These are phyloP conservation scores for Hymenoscyphus scutula DNA, from an alignment of 2,329 filamentous ascomycete species.

Conservation along the genomic window DNA sequence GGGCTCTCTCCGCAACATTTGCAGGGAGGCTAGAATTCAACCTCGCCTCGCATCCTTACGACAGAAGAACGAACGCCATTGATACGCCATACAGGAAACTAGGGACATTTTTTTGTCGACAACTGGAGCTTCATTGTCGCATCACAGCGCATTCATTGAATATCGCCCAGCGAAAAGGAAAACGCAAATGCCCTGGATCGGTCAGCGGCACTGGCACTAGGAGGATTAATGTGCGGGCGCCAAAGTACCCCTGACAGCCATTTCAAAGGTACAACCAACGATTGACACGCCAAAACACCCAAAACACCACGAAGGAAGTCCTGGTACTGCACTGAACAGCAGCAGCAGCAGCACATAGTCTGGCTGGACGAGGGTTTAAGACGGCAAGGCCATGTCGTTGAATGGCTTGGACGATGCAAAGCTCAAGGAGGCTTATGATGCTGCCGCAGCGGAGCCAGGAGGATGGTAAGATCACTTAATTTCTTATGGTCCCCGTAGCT, in stretches of 20 bases:
- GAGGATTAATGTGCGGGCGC: constrained; percentile 32
- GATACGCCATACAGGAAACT: neutral
- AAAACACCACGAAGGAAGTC: too few relatives aligned
- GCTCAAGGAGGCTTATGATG: constrained; percentile 81
- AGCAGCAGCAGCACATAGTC: neutral
- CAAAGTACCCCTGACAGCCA: constrained; percentile 32
- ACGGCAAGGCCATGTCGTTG: constrained; percentile 70
- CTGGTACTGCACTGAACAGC: neutral
- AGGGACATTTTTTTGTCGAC: neutral
- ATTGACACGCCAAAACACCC: constrained; percentile 16
- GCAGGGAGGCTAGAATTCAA: neutral
- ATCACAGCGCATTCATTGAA: neutral
- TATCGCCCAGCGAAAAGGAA: constrained; percentile 2
- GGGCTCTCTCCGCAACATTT: too few relatives aligned
- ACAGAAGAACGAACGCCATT: neutral
- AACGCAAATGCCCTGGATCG: constrained; percentile 21
- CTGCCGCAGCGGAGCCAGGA: constrained; percentile 76
- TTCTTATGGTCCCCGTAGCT: constrained; percentile 3
- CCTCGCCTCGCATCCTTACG: neutral
- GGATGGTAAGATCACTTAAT: constrained; percentile 67
- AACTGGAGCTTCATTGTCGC: neutral
- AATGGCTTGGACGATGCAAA: constrained; percentile 85
- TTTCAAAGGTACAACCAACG: constrained; percentile 17
- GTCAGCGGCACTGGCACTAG: constrained; percentile 27
- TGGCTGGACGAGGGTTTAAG: constrained; percentile 6